Percentiles rank a stretch among this genome's conserved stretches.
Conservation (phyloP, 2,329 filamentous ascomycete genomes). For the Sarocladiaceae sp. region DNA sequence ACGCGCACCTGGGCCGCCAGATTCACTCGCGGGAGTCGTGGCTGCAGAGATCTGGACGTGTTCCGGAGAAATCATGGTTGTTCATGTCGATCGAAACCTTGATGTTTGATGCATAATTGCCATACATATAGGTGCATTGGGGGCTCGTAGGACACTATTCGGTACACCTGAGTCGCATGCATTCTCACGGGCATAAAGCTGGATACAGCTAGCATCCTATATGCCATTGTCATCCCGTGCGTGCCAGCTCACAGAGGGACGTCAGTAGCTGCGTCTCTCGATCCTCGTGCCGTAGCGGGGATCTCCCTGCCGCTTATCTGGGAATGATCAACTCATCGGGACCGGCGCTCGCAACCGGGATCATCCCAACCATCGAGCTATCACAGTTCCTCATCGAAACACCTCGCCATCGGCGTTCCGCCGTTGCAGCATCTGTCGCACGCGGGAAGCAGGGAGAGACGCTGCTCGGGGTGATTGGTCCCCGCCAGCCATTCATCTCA, state of each 20-base stretch:
- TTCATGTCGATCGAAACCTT: background rate
- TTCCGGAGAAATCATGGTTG: background rate
- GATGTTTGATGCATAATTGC: background rate
- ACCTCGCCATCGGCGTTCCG: background rate
- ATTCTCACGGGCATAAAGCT: conserved; percentile 1
- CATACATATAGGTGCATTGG: background rate
- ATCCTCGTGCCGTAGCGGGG: background rate
- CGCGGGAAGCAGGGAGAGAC: background rate
- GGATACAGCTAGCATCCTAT: background rate
- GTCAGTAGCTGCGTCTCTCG: background rate
- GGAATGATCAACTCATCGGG: background rate
- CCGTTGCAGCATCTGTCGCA: background rate
- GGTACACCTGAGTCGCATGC: background rate
- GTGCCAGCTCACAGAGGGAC: background rate
- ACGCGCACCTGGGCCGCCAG: too few species aligned
- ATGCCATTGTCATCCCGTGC: background rate
- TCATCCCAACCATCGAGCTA: background rate
- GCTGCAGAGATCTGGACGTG: background rate
- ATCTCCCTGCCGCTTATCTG: background rate
- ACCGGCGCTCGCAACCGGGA: background rate
- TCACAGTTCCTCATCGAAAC: background rate
- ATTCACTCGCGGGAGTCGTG: too few species aligned
- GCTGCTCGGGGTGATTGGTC: background rate
- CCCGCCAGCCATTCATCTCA: background rate
- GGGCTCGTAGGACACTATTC: background rate